phyloP scores from a whole-genome alignment of 257 asterid species.

The Penstemon barbatus region DNA sequence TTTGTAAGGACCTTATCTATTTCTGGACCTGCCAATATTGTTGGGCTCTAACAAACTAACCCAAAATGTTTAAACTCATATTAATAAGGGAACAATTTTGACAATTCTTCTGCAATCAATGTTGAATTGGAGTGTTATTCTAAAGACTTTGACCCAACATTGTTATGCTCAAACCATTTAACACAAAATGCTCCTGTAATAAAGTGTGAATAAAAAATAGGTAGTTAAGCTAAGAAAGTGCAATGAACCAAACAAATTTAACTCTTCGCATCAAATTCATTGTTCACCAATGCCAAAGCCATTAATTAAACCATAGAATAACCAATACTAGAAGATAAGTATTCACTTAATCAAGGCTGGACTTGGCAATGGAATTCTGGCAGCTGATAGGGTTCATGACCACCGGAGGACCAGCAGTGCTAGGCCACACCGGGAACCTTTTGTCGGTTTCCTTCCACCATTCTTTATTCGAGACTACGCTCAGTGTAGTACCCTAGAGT shows the following conservation, averaged over 20 bases:
- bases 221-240: not conserved
- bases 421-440: constrained; percentile 96
- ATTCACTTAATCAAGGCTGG: constrained; percentile 44
- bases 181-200: too few species aligned
- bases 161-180: too few species aligned
- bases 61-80: too few species aligned
- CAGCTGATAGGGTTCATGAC: constrained; percentile 98
- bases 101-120: too few species aligned
- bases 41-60: too few species aligned
- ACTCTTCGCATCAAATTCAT: constrained; percentile 8
- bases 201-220: too few species aligned
- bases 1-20: too few species aligned
- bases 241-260: not conserved
- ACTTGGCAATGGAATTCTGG: constrained; percentile 83
- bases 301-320: not conserved
- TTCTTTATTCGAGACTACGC: constrained; percentile 53
- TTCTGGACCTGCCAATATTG: too few species aligned
- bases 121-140: too few species aligned
- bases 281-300: not conserved
- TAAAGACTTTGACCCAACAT: too few species aligned
- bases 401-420: constrained; percentile 98
- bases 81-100: too few species aligned
- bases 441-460: constrained; percentile 88
- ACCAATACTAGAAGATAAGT: not conserved
- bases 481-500: constrained; percentile 68